A percentile compares a stretch with the other conserved stretches of the same genome.
These are phyloP conservation scores for Trichosporon asahii DNA, from an alignment of 1,284 basidiomycete genomes.

Conservation along the genomic window DNA sequence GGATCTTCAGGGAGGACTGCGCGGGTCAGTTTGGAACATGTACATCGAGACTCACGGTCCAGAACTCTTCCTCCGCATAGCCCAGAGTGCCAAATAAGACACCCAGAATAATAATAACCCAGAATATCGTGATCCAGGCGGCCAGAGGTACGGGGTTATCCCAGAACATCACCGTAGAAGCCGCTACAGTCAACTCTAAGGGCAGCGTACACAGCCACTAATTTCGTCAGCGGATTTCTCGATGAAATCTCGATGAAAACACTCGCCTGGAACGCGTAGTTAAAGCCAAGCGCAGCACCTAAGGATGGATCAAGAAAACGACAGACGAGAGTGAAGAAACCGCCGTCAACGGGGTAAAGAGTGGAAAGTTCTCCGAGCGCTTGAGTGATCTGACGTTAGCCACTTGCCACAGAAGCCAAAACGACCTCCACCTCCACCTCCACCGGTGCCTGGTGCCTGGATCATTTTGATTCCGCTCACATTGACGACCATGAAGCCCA, in stretches of 20 bases:
- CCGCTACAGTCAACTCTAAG: conserved; percentile 52
- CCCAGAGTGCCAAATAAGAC: conserved; percentile 40
- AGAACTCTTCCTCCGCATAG: conserved; percentile 52
- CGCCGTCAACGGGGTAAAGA: conserved; percentile 53
- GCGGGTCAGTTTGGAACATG: neutral
- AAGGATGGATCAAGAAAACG: conserved; percentile 46
- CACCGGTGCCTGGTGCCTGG: too few relatives aligned
- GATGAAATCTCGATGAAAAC: too few relatives aligned
- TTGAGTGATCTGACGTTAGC: conserved; percentile 37
- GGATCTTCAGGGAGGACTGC: conserved; percentile 44
- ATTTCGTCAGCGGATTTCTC: neutral
- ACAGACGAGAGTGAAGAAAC: conserved; percentile 52
- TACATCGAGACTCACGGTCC: conserved; percentile 25
- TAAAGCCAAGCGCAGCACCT: conserved; percentile 50
- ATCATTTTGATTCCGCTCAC: conserved; percentile 8
- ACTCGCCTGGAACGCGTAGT: conserved; percentile 31
- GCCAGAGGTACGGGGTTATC: conserved; percentile 40
- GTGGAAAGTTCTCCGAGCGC: conserved; percentile 54
- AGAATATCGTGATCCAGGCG: conserved; percentile 52
- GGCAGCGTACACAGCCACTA: conserved; percentile 52
- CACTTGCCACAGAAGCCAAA: neutral
- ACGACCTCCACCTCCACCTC: too few relatives aligned
- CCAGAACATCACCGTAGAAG: conserved; percentile 47
- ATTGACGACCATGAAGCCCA: conserved; percentile 31
- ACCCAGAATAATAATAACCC: conserved; percentile 35